These are phyloP conservation scores for Talaromyces sp. DNA, from an alignment of 2,329 filamentous ascomycete species.

Conservation along the genomic window DNA sequence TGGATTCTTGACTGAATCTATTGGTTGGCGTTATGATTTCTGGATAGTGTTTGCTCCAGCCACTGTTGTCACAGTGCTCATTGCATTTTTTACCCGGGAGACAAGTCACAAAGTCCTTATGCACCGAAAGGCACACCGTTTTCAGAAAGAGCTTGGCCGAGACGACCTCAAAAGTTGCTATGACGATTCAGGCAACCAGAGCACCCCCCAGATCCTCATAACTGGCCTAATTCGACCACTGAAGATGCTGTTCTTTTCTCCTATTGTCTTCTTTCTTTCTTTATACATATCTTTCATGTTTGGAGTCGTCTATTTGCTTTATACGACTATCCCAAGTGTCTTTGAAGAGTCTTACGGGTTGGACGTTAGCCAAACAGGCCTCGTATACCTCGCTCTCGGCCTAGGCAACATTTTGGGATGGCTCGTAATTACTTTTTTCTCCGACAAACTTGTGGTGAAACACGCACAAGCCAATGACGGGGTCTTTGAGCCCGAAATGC, in stretches of 20 bases:
- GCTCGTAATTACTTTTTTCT: constrained; percentile 28
- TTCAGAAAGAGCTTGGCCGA: constrained; percentile 34
- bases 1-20: constrained; percentile 34
- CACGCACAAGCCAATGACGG: constrained; percentile 28
- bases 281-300: constrained; percentile 48
- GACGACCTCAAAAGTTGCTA: constrained; percentile 21
- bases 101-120: constrained; percentile 37
- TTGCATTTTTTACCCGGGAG: constrained; percentile 24
- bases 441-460: constrained; percentile 22
- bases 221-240: constrained; percentile 19
- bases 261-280: constrained; percentile 47
- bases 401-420: constrained; percentile 33
- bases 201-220: not conserved
- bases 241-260: constrained; percentile 46
- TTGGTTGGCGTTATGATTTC: constrained; percentile 45
- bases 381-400: constrained; percentile 43
- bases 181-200: constrained; percentile 18
- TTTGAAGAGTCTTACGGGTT: constrained; percentile 45
- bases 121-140: constrained; percentile 23
- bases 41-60: constrained; percentile 38
- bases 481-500: constrained; percentile 40
- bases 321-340: constrained; percentile 46
- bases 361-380: constrained; percentile 36
- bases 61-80: constrained; percentile 22
- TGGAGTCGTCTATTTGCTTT: constrained; percentile 48